Evolutionary conservation across 345 rosid species (phyloP).

Genomic region (Melaleuca quinquenervia): DNA sequence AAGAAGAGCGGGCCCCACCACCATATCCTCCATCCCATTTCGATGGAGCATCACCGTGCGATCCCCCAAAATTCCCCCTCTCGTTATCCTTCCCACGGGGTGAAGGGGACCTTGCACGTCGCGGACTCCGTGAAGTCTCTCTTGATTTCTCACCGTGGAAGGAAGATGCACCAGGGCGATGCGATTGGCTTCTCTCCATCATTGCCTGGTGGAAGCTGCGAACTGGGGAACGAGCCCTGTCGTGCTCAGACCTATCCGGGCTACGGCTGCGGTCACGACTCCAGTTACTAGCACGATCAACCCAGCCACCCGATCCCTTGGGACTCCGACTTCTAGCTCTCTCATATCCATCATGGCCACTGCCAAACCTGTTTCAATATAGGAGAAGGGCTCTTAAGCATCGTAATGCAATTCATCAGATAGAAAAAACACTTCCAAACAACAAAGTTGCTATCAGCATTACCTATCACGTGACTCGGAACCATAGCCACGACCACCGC

Average conservation of each 20-base stretch:
- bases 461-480: slow-evolving; percentile 62
- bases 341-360: slow-evolving; percentile 12
- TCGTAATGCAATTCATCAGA: background rate
- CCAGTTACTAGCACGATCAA: slow-evolving; percentile 9
- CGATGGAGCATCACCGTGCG: background rate
- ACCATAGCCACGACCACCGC: slow-evolving; percentile 39
- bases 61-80: background rate
- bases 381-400: background rate
- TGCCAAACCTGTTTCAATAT: background rate
- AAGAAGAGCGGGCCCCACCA: background rate
- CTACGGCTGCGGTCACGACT: slow-evolving; percentile 38
- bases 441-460: background rate
- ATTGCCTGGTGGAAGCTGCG: slow-evolving; percentile 67
- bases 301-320: slow-evolving; percentile 26
- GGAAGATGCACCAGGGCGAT: slow-evolving; percentile 4
- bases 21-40: background rate
- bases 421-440: background rate
- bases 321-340: slow-evolving; percentile 21
- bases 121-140: background rate
- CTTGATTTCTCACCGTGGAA: background rate
- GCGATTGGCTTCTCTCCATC: slow-evolving; percentile 30
- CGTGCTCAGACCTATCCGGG: slow-evolving; percentile 38
- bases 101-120: background rate
- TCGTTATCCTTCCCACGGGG: background rate
- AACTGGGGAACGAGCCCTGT: slow-evolving; percentile 30